A percentile compares a stretch with the other conserved stretches of the same genome.
Conservation (phyloP, 345 rosid genomes). For the Cochlearia excelsa region DNA sequence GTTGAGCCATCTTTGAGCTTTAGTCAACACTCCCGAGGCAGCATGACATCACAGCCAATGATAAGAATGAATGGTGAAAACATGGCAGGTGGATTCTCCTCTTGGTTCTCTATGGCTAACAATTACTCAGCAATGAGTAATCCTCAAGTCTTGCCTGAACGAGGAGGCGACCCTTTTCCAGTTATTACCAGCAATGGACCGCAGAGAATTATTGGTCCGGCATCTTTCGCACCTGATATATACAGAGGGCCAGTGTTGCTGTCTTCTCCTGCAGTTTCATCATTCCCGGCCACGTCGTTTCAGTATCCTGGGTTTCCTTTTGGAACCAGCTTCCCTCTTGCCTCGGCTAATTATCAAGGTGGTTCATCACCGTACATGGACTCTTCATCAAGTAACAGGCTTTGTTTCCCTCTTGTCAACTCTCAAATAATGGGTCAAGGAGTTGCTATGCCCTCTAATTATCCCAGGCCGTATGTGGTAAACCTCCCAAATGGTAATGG, state of each 20-base stretch:
- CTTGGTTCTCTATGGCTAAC: slow-evolving; percentile 63
- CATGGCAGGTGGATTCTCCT: slow-evolving; percentile 44
- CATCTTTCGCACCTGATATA: slow-evolving; percentile 51
- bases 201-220: slow-evolving; percentile 57
- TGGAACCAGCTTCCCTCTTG: slow-evolving; percentile 54
- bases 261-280: slow-evolving; percentile 67
- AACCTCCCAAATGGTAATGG: slow-evolving; percentile 62
- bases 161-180: slow-evolving; percentile 67
- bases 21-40: slow-evolving; percentile 43
- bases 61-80: slow-evolving; percentile 47
- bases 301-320: slow-evolving; percentile 69
- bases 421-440: slow-evolving; percentile 50
- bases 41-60: slow-evolving; percentile 47
- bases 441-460: slow-evolving; percentile 54
- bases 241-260: slow-evolving; percentile 65
- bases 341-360: slow-evolving; percentile 57
- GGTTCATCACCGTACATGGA: slow-evolving; percentile 61
- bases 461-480: slow-evolving; percentile 57
- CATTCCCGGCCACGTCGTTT: slow-evolving; percentile 56
- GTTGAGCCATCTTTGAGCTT: slow-evolving; percentile 46
- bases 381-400: slow-evolving; percentile 60
- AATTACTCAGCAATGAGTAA: slow-evolving; percentile 53
- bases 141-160: slow-evolving; percentile 57
- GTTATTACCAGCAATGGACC: slow-evolving; percentile 52
- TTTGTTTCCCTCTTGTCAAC: slow-evolving; percentile 57